A percentile compares a stretch with the other conserved stretches of the same genome.
phyloP scores from a whole-genome alignment of 2,329 filamentous ascomycete species.

The Venturia effusa region DNA sequence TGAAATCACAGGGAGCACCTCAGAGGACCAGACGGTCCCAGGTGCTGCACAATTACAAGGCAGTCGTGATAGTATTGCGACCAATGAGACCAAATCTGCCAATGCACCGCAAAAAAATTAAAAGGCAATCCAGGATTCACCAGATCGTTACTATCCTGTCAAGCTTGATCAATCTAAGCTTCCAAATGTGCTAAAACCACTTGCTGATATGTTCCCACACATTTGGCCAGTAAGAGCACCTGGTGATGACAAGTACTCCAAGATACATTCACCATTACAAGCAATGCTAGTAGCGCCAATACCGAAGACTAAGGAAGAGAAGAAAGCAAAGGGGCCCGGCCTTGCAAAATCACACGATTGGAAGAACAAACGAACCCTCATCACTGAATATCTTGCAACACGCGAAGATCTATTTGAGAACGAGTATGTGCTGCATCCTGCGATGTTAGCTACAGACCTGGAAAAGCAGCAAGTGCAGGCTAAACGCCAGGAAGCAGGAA shows the following conservation, averaged over 20 bases:
- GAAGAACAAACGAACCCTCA: conserved; percentile 66
- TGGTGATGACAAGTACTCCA: conserved; percentile 70
- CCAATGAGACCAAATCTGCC: neutral
- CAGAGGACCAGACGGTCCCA: neutral
- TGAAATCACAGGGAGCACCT: neutral
- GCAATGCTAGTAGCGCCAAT: conserved; percentile 70
- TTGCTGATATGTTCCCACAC: conserved; percentile 75
- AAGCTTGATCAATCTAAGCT: conserved; percentile 31
- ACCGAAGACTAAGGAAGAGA: conserved; percentile 59
- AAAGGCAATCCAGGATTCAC: conserved; percentile 14
- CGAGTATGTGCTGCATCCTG: conserved; percentile 76
- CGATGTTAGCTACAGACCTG: conserved; percentile 49
- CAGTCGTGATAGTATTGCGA: neutral
- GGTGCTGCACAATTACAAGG: neutral
- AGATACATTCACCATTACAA: conserved; percentile 77
- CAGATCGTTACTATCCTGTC: conserved; percentile 39
- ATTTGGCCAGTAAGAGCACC: conserved; percentile 84
- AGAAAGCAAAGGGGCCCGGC: conserved; percentile 47
- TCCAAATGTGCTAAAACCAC: conserved; percentile 40
- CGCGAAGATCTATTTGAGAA: conserved; percentile 68
- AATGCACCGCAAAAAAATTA: neutral
- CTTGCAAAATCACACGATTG: conserved; percentile 53
- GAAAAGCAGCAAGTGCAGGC: conserved; percentile 44
- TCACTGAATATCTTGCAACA: conserved; percentile 67
- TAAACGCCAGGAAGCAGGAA: conserved; percentile 39